Evolutionary conservation across 495 filamentous ascomycete genomes (phyloP).

Genomic region (Neurospora sp.): DNA sequence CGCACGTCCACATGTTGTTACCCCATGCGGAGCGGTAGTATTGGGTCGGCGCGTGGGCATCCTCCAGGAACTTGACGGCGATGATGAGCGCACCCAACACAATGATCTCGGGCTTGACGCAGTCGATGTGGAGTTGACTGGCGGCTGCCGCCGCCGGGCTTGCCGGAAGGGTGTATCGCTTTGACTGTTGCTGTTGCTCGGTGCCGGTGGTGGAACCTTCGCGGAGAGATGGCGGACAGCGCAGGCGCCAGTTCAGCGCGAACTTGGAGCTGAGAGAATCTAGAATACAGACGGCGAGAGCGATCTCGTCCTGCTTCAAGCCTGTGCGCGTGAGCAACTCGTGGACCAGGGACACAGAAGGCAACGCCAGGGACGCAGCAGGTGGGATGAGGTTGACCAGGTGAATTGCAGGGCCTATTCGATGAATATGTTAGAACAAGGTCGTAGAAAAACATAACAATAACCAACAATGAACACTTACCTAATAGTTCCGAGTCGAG

Average conservation of each 20-base stretch:
- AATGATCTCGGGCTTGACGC: constrained; percentile 42
- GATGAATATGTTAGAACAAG: neutral
- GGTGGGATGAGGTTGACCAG: constrained; percentile 45
- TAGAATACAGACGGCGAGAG: constrained; percentile 44
- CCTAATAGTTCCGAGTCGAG: constrained; percentile 35
- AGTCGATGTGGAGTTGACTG: constrained; percentile 40
- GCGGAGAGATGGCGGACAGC: constrained; percentile 29
- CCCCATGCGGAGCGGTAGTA: constrained; percentile 37
- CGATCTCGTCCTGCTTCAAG: constrained; percentile 39
- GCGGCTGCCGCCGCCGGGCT: constrained; percentile 12
- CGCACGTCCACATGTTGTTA: constrained; percentile 36
- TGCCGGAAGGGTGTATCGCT: constrained; percentile 37
- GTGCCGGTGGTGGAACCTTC: constrained; percentile 3
- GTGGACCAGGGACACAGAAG: constrained; percentile 41
- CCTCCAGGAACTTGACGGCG: constrained; percentile 43
- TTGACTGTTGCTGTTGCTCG: constrained; percentile 8
- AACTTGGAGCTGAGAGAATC: constrained; percentile 46
- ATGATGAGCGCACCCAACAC: constrained; percentile 39
- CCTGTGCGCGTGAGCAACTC: constrained; percentile 39
- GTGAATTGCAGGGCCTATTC: constrained; percentile 42
- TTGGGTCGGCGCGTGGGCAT: constrained; percentile 31
- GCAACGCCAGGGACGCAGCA: constrained; percentile 37
- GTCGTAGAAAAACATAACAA: neutral
- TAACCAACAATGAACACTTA: constrained; percentile 15
- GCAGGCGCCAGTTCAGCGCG: constrained; percentile 40